Evolutionary conservation across 345 rosid genomes (phyloP), one percentile per base, ranked within the genome.

Genomic region (Salix suchowensis): DNA sequence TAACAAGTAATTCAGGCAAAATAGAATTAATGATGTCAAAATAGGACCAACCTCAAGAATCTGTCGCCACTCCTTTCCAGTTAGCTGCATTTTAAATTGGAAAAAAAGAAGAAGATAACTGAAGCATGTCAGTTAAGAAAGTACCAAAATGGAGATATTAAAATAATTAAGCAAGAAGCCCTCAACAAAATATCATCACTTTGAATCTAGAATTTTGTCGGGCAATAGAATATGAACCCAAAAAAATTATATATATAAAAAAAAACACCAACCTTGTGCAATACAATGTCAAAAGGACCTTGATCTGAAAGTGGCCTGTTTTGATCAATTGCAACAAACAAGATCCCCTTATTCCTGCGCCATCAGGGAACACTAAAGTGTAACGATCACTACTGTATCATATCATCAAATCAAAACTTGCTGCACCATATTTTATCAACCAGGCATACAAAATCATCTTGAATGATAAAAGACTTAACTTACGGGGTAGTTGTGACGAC

Each of bases 231-330:
- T 28, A 10, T 37, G 58, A 40, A 62, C 30, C 4, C 42, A 19
- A 60, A 26, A 32, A 32, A 32, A 2, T 32, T 32, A 60, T n/a
- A n/a, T 9, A n/a, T 28, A 28, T 1, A 48, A 40, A 37, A 24
- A n/a, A 54, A 73, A 23, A 30, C 34, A 61, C 82, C 28, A 78
- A 91, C 96, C 96, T 91, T 91, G 44, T 91, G 93, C 85, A 91
- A 76, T 48, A 91, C 91, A 77, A 91, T 85, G 79, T 91, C 96
- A 77, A 91, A 91, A 80, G 93, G 96, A 40, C 96, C 96, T 81
- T 91, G 96, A 54, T 91, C 96, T n/a, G 91, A 86, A 71, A 91
- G 93, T 21, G 96, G 85, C 74, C 85, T 84, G 76, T 71, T 85
- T 74, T 83, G 93, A 85, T 91, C 96, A 73, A 91, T 91, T 7